phyloP scores from a whole-genome alignment of 2,329 filamentous ascomycete species.

The Botrytis hyacinthi region DNA sequence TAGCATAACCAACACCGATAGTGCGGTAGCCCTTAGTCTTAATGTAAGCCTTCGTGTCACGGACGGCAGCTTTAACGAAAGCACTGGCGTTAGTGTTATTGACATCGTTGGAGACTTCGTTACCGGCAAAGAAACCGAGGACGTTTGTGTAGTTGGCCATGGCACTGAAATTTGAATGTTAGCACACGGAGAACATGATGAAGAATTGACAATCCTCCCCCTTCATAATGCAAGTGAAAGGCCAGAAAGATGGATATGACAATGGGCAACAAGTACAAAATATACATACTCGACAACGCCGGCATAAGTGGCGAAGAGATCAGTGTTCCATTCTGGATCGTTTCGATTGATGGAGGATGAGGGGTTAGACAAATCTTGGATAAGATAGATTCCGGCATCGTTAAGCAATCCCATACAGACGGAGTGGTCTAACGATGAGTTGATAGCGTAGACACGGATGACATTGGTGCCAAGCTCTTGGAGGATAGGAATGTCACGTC shows the following conservation, averaged over 20 bases:
- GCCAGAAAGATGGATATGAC: neutral
- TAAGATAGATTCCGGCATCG: constrained; percentile 88
- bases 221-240: neutral
- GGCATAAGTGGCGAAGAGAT: constrained; percentile 78
- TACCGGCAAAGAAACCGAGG: constrained; percentile 97
- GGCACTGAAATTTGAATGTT: constrained; percentile 38
- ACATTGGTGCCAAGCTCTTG: constrained; percentile 80
- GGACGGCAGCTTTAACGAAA: constrained; percentile 96
- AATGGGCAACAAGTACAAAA: neutral
- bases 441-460: constrained; percentile 91
- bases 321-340: constrained; percentile 73
- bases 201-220: neutral
- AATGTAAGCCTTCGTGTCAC: constrained; percentile 95
- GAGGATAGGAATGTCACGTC: constrained; percentile 82
- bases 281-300: constrained; percentile 64
- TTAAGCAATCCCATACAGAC: constrained; percentile 82
- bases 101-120: constrained; percentile 87
- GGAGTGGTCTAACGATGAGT: constrained; percentile 74
- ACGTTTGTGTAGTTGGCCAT: constrained; percentile 84
- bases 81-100: constrained; percentile 90
- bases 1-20: constrained; percentile 92
- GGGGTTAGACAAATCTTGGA: constrained; percentile 86
- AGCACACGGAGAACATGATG: neutral
- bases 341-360: constrained; percentile 80
- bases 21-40: constrained; percentile 70